These are phyloP conservation scores for Emmonsia crescens DNA, from an alignment of 2,329 filamentous ascomycete genomes.

Conservation along the genomic window DNA sequence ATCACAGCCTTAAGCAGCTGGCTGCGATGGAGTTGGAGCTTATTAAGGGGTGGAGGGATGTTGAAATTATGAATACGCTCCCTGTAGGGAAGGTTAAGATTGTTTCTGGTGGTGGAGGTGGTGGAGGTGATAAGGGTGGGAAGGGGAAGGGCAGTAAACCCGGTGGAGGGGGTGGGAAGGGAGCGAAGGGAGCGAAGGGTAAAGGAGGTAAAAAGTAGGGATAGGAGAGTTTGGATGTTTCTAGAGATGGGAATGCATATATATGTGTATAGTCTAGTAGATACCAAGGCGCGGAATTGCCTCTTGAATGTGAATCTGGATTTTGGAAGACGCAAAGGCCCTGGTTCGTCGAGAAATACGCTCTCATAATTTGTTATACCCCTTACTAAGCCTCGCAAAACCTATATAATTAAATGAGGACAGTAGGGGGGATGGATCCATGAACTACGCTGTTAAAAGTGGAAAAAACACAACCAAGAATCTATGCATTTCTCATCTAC, in stretches of 20 bases:
- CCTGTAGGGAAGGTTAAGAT: slow-evolving; percentile 28
- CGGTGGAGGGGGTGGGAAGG: not conserved
- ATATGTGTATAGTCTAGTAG: not conserved
- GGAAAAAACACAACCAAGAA: not conserved
- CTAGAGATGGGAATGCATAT: not conserved
- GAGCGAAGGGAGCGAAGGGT: slow-evolving; percentile 18
- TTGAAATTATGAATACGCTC: slow-evolving; percentile 30
- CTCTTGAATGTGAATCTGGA: not conserved
- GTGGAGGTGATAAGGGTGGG: slow-evolving; percentile 19
- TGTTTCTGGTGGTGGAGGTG: slow-evolving; percentile 29
- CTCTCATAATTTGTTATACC: not conserved
- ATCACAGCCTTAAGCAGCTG: slow-evolving; percentile 35
- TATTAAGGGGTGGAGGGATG: slow-evolving; percentile 66
- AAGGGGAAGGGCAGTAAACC: slow-evolving; percentile 15
- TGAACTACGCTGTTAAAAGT: slow-evolving; percentile 2
- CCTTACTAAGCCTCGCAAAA: not conserved
- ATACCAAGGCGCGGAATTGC: not conserved
- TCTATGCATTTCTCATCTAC: not conserved
- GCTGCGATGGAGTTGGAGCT: slow-evolving; percentile 82
- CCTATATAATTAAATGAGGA: not conserved
- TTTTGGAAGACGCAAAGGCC: not conserved
- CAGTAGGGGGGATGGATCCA: not conserved
- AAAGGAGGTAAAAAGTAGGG: slow-evolving; percentile 22
- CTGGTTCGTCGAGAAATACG: not conserved
- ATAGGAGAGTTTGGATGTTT: not conserved